Base-by-base conservation (phyloP, 129 eudicot species). In the Flaveria brownii region DNA sequence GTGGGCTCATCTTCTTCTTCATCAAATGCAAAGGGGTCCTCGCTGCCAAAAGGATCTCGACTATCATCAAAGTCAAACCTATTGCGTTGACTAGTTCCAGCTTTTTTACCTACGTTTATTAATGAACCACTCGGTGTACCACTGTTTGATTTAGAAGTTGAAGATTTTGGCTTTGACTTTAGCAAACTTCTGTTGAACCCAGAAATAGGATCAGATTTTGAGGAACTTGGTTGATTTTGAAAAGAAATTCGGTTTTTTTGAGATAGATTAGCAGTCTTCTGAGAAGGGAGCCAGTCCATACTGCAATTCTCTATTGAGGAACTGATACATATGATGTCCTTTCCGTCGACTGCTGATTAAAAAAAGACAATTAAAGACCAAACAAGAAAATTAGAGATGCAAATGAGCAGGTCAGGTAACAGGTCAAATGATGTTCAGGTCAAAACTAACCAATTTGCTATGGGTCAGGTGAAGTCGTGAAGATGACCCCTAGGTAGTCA, bases 21-120 rank as follows among this genome's bases (percentile, higher is more conserved):
- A 49, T 86, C 87, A 86, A 94, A 94, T 3, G 93, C 97, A 82
- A 94, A 94, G 33, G 98, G 98, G 77, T 94, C 98, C 26, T 67
- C 80, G 11, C 69, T 46, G 36, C 78, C 92, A 80, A 93, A 88
- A 52, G 96, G 95, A 82, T 93, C 98, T 63, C 83, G 86, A 79
- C 87, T 89, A 72, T 82, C 91, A 22, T 87, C 95, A 57, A 75
- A 80, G 41, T 74, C 76, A 33, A 80, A 56, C 70, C 73, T 57
- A 18, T 70, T 47, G 41, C 26, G 83, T 76, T 72, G 83, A 65
- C 71, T 9, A 39, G 26, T 33, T 54, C 80, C 79, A 41, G 74
- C 13, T 41, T 70, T 85, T 59, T 85, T 84, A 22, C 74, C 80
- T 70, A 57, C 75, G 67, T 16, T 52, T 30, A 54, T 64, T 65